Evolutionary conservation across 495 filamentous ascomycete genomes (phyloP), one percentile per base, ranked within the genome.

Genomic region (Penicillium psychrofluorescens): DNA sequence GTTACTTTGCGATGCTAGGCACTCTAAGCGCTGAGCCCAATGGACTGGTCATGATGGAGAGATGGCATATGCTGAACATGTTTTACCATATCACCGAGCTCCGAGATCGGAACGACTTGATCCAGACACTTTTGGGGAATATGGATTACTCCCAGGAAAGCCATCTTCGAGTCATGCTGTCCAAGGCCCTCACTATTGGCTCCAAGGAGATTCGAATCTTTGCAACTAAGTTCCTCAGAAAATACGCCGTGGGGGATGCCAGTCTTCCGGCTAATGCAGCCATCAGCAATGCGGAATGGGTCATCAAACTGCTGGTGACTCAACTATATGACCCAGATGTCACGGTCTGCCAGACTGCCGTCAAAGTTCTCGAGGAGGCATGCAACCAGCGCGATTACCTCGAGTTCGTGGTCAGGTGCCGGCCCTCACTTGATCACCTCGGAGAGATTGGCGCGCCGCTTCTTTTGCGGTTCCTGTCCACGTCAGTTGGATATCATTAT

Each of bases 11-110:
- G 12, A 86, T 98, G 68, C 69, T 98, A 7, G 92, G 92, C 10
- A 81, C 83, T 11, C 60, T 98, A 46, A 95, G 85, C 57, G 81
- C 80, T 35, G 88, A 95, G 59, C 63, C 73, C 0, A 85, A 80
- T 45, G 92, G 92, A 1, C 74, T 96, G 27, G 76, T 80, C 50
- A 95, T 97, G 78, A 82, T 98, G 62, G 90, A 95, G 56, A 75
- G 88, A 49, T 97, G 91, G 90, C 87, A 87, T 48, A 91, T 97
- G 74, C 84, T 95, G 59, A 97, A 96, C 62, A 97, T 97, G 88
- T 90, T 95, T 71, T 98, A 98, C 59, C 91, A 96, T 58, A 92
- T 98, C 54, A 79, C 95, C 43, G 94, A 97, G 54, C 75, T 95
- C 13, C 83, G 83, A 51, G 83, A 88, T 58, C 84, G 94, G 3